phyloP scores from a whole-genome alignment of 441 rosid species.

The Aquilaria agallochum region DNA sequence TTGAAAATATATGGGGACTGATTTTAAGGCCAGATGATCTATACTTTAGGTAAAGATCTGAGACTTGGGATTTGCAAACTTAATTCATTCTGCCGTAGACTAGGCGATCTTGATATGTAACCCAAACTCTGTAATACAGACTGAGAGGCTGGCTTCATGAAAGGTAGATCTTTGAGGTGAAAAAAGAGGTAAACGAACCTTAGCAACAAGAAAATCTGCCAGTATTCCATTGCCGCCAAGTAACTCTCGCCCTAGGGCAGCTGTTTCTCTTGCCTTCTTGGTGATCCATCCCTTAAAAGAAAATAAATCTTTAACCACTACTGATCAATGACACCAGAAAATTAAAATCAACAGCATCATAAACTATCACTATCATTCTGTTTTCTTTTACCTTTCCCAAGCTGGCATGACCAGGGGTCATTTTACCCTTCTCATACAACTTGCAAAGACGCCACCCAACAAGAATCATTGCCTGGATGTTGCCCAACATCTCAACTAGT shows the following conservation, averaged over 20 bases:
- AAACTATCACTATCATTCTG: background rate
- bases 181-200: constrained; percentile 41
- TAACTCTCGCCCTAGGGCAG: constrained; percentile 74
- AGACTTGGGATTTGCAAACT: too few relatives aligned
- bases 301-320: constrained; percentile 8
- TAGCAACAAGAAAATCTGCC: constrained; percentile 89
- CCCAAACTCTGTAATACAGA: background rate
- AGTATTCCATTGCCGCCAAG: constrained; percentile 95
- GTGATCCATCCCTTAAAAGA: constrained; percentile 74
- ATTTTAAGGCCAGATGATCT: too few relatives aligned
- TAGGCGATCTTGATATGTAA: background rate
- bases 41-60: too few relatives aligned
- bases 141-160: background rate
- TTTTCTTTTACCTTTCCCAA: constrained; percentile 73
- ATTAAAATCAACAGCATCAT: background rate
- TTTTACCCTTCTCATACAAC: constrained; percentile 68
- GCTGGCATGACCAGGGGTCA: constrained; percentile 97
- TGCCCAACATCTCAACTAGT: constrained; percentile 84
- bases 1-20: too few relatives aligned
- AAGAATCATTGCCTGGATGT: constrained; percentile 86
- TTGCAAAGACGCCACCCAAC: constrained; percentile 98
- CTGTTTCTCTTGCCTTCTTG: constrained; percentile 72
- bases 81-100: background rate
- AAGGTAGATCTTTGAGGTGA: background rate
- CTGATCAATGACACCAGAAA: background rate